A percentile compares a stretch with the other conserved stretches of the same genome.
phyloP scores from a whole-genome alignment of 495 filamentous ascomycete species.

The Cetradonia linearis region DNA sequence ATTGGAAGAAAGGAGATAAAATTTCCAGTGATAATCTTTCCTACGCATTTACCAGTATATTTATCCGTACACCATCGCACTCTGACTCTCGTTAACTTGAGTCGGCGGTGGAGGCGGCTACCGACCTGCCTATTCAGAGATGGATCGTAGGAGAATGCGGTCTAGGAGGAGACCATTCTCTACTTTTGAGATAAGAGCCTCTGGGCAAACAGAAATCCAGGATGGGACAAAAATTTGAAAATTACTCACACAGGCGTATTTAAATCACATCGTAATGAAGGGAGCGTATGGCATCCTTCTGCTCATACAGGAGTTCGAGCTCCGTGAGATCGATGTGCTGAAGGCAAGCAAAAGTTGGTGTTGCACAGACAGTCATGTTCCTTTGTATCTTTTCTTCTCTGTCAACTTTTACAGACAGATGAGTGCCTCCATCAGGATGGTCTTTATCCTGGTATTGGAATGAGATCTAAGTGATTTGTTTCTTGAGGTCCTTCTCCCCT shows the following conservation, averaged over 20 bases:
- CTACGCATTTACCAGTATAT: too few relatives aligned
- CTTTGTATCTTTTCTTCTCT: constrained; percentile 10
- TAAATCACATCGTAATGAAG: constrained; percentile 32
- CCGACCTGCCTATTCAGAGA: too few relatives aligned
- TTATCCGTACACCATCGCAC: too few relatives aligned
- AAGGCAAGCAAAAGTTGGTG: constrained; percentile 27
- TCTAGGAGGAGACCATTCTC: too few relatives aligned
- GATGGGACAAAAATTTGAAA: not conserved
- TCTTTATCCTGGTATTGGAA: not conserved
- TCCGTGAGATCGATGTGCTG: constrained; percentile 26
- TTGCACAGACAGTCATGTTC: constrained; percentile 28
- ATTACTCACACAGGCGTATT: constrained; percentile 18
- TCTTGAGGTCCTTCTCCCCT: not conserved
- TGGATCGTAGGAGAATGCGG: too few relatives aligned
- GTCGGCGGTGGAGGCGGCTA: too few relatives aligned
- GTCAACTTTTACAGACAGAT: constrained; percentile 3
- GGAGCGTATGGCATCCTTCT: constrained; percentile 26
- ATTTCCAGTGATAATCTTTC: too few relatives aligned
- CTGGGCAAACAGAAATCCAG: too few relatives aligned
- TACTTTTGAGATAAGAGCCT: too few relatives aligned
- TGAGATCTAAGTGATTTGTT: constrained; percentile 1
- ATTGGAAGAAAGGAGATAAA: too few relatives aligned
- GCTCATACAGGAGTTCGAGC: constrained; percentile 18
- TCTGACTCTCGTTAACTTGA: too few relatives aligned
- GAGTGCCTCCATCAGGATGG: not conserved